Percentiles rank a stretch among this genome's conserved stretches.
phyloP scores from a whole-genome alignment of 306 rosid species.

The Canavalia ensiformis region DNA sequence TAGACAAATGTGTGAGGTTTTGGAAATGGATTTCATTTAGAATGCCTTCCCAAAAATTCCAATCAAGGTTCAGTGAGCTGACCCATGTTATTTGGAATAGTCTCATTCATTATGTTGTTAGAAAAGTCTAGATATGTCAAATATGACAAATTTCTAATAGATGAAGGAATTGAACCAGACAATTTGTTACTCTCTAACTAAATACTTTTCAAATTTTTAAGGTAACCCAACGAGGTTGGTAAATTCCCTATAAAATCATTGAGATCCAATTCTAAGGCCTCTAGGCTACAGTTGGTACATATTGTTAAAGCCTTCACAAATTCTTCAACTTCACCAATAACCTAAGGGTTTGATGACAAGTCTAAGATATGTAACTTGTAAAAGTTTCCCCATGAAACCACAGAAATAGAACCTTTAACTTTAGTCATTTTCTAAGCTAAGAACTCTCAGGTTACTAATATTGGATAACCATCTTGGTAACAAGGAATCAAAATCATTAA shows the following conservation, averaged over 20 bases:
- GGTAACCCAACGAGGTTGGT: background rate
- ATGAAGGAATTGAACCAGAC: background rate
- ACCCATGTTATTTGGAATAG: background rate
- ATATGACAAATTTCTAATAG: constrained; percentile 7
- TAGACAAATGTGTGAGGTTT: background rate
- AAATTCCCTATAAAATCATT: background rate
- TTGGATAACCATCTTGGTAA: constrained; percentile 7
- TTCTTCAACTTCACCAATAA: background rate
- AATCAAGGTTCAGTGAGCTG: constrained; percentile 1
- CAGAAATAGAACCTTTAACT: background rate
- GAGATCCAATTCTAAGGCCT: background rate
- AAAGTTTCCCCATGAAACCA: background rate
- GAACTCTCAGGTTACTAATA: background rate
- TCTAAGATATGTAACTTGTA: background rate
- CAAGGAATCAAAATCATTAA: background rate
- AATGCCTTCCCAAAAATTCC: constrained; percentile 7
- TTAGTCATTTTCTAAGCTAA: background rate
- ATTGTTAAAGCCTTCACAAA: constrained; percentile 13
- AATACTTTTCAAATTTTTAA: background rate
- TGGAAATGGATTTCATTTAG: constrained; percentile 1
- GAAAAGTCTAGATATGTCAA: background rate
- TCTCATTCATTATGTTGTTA: background rate
- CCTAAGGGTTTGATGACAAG: background rate
- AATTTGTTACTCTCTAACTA: background rate
- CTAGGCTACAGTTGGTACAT: background rate